Conservation (phyloP, 208 protist species). For the Entamoeba moshkovskii region DNA sequence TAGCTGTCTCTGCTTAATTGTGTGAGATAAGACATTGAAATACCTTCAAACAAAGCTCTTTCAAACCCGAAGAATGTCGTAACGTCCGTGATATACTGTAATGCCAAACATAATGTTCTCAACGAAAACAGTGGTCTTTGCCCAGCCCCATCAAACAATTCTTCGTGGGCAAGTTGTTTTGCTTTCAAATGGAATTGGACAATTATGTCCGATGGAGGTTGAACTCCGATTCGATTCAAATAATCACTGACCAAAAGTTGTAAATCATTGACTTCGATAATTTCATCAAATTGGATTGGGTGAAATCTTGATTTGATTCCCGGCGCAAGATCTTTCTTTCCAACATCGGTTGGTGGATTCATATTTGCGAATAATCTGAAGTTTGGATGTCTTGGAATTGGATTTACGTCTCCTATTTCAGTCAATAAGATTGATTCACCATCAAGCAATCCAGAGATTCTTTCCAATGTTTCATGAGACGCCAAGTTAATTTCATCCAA, state of each 20-base stretch:
- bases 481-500: constrained; percentile 99
- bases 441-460: constrained; percentile 34
- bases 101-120: constrained; percentile 78
- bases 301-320: constrained; percentile 80
- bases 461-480: constrained; percentile 79
- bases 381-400: constrained; percentile 72
- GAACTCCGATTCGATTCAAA: constrained; percentile 30
- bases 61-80: constrained; percentile 65
- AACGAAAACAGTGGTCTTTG: constrained; percentile 79
- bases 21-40: constrained; percentile 80
- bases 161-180: constrained; percentile 54
- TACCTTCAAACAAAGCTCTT: constrained; percentile 76
- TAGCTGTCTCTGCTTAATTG: constrained; percentile 68
- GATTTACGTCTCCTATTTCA: constrained; percentile 56
- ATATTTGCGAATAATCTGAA: constrained; percentile 98
- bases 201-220: constrained; percentile 53
- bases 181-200: not conserved
- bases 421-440: constrained; percentile 49
- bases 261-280: constrained; percentile 75
- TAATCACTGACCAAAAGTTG: constrained; percentile 59
- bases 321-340: constrained; percentile 89
- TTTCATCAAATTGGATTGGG: constrained; percentile 89
- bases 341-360: constrained; percentile 97
- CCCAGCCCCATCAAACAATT: constrained; percentile 65
- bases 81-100: constrained; percentile 57